Evolutionary conservation across 441 rosid species (phyloP), one percentile per base, ranked within the genome.

Genomic region (Populus hybrid): DNA sequence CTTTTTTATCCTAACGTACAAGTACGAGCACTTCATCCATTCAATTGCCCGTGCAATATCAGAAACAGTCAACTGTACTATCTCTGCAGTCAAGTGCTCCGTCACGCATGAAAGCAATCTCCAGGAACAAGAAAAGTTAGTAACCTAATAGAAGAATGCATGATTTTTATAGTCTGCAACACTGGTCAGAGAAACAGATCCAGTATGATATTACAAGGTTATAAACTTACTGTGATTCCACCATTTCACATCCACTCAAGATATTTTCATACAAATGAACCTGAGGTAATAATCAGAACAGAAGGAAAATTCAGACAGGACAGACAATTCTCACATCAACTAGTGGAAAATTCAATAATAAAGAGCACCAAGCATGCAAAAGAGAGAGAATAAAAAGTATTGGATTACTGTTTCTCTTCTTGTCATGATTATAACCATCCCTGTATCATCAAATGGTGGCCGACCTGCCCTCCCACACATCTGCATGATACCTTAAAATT

Each of bases 401-500:
- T 75, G 23, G 75, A 72, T 84, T 86, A 96, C 99, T 71, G 99
- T 94, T 85, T 92, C 98, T 86, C 90, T 88, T 91, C 98, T 91
- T 36, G 98, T 96, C 99, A 96, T 96, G 79, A 96, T 94, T 84
- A 96, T 65, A 79, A 94, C 98, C 84, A 85, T 84, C 82, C 99
- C 99, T 67, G 96, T 91, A 81, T 92, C 97, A 79, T 94, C 97
- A 89, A 94, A 96, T 73, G 99, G 99, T 75, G 99, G 99, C 79
- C 98, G 87, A 68, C 99, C 99, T 78, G 99, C 99, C 87, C 99
- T 91, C 81, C 99, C 99, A 83, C 88, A 89, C 98, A 96, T 96
- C 99, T 96, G 87, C 46, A 74, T 71, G 80, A 71, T 19, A 63
- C 65, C 50, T 24, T 3, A 67, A 64, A 46, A 12, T 36, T 36